Conservation (phyloP, 2,329 filamentous ascomycete genomes). For the Falciphora oryzae region DNA sequence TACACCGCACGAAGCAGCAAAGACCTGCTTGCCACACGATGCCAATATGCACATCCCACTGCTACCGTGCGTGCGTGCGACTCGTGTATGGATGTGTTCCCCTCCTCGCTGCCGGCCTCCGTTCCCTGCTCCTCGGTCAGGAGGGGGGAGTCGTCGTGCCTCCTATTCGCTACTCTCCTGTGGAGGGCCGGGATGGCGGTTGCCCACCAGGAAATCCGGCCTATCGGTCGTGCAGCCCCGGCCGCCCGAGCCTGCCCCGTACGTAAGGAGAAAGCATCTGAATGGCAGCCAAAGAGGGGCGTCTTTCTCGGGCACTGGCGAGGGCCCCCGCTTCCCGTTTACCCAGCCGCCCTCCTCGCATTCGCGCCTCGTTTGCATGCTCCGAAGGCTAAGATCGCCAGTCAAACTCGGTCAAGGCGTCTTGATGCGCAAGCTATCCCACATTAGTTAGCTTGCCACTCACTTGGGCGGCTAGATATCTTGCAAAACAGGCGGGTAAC, state of each 20-base stretch:
- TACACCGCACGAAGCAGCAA: background rate
- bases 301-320: too few relatives aligned
- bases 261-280: background rate
- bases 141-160: too few relatives aligned
- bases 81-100: background rate
- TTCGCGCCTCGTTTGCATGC: background rate
- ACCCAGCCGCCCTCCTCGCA: background rate
- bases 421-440: background rate
- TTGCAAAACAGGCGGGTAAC: background rate
- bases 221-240: background rate
- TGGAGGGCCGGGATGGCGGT: background rate
- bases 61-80: too few relatives aligned
- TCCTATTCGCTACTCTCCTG: background rate
- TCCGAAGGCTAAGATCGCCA: background rate
- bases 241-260: background rate
- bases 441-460: background rate
- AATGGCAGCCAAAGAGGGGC: background rate
- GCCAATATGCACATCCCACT: background rate
- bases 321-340: background rate
- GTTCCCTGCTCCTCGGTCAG: too few relatives aligned
- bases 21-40: background rate
- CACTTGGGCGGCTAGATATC: background rate
- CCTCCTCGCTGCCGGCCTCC: background rate
- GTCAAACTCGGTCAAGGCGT: background rate
- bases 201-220: background rate